Percentiles rank a stretch among this genome's conserved stretches.
Evolutionary conservation across 371 early-diverging fungal genomes (phyloP).

Genomic region (Mortierella sp.): DNA sequence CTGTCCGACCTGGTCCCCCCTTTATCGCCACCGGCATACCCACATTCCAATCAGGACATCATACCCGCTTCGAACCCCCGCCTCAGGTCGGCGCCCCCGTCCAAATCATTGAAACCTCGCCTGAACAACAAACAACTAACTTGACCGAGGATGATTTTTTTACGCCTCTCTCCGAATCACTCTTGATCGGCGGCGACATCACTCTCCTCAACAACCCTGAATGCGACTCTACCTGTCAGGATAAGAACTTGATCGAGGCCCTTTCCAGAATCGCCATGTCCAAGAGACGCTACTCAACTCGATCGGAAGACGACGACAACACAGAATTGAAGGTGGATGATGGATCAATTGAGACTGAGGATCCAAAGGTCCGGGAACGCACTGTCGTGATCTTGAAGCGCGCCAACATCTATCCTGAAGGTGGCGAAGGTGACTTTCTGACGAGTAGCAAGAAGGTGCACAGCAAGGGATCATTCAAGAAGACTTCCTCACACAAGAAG

Average conservation of each 20-base stretch:
- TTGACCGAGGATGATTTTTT: neutral
- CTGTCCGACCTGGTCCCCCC: neutral
- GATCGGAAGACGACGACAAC: neutral
- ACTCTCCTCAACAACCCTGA: neutral
- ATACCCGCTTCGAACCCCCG: conserved; percentile 14
- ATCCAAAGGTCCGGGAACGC: conserved; percentile 20
- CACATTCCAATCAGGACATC: conserved; percentile 41
- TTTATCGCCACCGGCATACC: neutral
- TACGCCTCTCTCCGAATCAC: neutral
- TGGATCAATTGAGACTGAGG: conserved; percentile 22
- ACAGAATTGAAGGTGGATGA: neutral
- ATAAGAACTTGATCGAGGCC: conserved; percentile 36
- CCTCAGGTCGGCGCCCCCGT: conserved; percentile 26
- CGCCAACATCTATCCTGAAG: conserved; percentile 28
- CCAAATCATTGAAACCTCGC: neutral
- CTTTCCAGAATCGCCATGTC: conserved; percentile 28
- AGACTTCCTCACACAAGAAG: neutral
- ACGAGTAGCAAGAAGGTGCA: conserved; percentile 11
- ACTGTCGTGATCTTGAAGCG: conserved; percentile 32
- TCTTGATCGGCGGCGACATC: neutral
- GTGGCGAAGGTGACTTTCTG: neutral
- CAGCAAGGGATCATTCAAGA: neutral
- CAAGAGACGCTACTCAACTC: conserved; percentile 42
- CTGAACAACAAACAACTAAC: neutral
- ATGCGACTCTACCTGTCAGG: conserved; percentile 35